Base-by-base conservation (phyloP, 176 grass and related monocot species). In the Oryza meyeriana region DNA sequence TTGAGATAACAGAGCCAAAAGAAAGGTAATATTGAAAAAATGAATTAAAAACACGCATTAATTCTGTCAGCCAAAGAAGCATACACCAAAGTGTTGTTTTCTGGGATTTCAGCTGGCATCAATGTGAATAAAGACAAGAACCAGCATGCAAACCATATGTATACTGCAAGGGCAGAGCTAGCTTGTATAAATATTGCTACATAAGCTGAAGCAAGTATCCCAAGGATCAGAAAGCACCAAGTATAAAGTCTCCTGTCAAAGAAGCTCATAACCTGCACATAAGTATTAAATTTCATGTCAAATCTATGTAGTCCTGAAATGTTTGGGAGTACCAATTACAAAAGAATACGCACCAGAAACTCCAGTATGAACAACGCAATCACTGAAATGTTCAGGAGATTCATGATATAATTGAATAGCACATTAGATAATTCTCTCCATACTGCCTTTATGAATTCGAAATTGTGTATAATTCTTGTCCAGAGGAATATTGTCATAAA, bases 41-140 rank as follows among this genome's bases (percentile, higher is more conserved):
- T 50, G 31, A 50, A 74, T 73, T 35, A 31, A 66, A 75, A 65
- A 47, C n/a, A 68, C 39, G 34, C 25, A 83, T 71, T 16, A 71
- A 69, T 69, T 20, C 5, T 63, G 25, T 83, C 14, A 73, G 36
- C 11, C 20, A 69, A 92, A 78, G 71, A 81, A 90, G 40, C 80
- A 83, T 92, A 97, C 95, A 97, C 92, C 71, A 97, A 92, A 80
- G 85, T 90, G 73, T 92, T 97, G 79, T 97, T 94, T 85, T 97
- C 92, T 72, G 95, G 95, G 79, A 97, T 94, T 94, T 94, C 95
- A 73, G 95, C 95, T 61, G 95, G 92, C 95, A 97, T 94, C 90
- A 94, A 87, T 85, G 95, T 97, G 87, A 97, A 97, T 70, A 90
- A 61, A 64, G 95, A 97, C 45, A 97, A 76, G 79, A 97, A 92